Percentiles rank a stretch among this genome's conserved stretches.
phyloP scores from a whole-genome alignment of 805 yeast genomes.

The Lipomyces lipofer region DNA sequence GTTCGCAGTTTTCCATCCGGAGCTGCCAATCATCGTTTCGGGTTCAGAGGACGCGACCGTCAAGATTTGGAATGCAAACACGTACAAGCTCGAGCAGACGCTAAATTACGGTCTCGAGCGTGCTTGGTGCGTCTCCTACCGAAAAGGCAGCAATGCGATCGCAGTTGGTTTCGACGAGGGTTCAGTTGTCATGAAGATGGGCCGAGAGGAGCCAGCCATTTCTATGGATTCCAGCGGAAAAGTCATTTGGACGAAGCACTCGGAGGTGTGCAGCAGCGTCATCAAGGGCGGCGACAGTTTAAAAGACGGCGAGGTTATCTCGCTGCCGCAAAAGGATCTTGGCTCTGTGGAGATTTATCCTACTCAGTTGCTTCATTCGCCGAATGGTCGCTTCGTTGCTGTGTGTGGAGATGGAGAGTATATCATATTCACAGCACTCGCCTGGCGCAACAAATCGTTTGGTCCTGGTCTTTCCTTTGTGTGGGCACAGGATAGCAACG shows the following conservation, averaged over 20 bases:
- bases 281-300: slow-evolving; percentile 54
- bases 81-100: slow-evolving; percentile 90
- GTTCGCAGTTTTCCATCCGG: slow-evolving; percentile 98
- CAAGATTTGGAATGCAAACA: slow-evolving; percentile 91
- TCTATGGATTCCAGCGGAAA: slow-evolving; percentile 94
- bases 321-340: slow-evolving; percentile 80
- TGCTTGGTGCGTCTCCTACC: slow-evolving; percentile 89
- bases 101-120: slow-evolving; percentile 90
- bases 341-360: slow-evolving; percentile 96
- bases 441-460: slow-evolving; percentile 95
- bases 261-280: slow-evolving; percentile 82
- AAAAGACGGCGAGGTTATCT: slow-evolving; percentile 78
- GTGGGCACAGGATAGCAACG: slow-evolving; percentile 91
- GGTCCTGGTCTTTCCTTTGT: slow-evolving; percentile 89
- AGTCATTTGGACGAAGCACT: slow-evolving; percentile 84
- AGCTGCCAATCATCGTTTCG: slow-evolving; percentile 87
- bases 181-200: slow-evolving; percentile 79
- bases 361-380: slow-evolving; percentile 82
- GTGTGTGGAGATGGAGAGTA: slow-evolving; percentile 98
- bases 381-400: slow-evolving; percentile 95
- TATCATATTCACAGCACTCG: slow-evolving; percentile 91
- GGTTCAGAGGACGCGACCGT: slow-evolving; percentile 97
- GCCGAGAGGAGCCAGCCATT: slow-evolving; percentile 90
- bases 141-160: slow-evolving; percentile 71
- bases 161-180: slow-evolving; percentile 97